A percentile compares a stretch with the other conserved stretches of the same genome.
Evolutionary conservation across 108 stramenopile species (phyloP).

Genomic region (Nitzschia sp.): DNA sequence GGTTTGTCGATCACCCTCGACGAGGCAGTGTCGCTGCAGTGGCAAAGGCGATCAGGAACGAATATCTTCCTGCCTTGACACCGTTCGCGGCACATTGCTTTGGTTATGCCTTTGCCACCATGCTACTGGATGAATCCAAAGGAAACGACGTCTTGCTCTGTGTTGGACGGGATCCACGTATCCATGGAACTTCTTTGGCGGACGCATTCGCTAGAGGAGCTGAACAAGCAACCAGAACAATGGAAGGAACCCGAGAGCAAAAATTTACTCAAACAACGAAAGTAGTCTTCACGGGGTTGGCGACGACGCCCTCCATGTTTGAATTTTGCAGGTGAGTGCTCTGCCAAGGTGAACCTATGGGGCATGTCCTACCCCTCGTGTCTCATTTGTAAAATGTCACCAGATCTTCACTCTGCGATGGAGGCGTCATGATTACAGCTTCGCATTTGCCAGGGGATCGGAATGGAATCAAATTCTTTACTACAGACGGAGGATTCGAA

Average conservation of each 20-base stretch:
- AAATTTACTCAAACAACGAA: constrained; percentile 23
- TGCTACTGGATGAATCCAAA: constrained; percentile 23
- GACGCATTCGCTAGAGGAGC: constrained; percentile 77
- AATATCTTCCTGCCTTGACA: constrained; percentile 46
- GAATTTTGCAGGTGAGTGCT: constrained; percentile 56
- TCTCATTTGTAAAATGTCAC: too few species aligned
- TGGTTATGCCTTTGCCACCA: constrained; percentile 60
- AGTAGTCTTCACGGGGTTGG: constrained; percentile 71
- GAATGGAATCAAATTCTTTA: constrained; percentile 86
- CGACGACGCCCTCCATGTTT: constrained; percentile 76
- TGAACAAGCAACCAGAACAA: constrained; percentile 40
- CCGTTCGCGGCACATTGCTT: constrained; percentile 79
- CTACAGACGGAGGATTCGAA: constrained; percentile 22
- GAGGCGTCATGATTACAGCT: constrained; percentile 82
- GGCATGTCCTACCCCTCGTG: too few species aligned
- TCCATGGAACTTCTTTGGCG: constrained; percentile 61
- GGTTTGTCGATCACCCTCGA: constrained; percentile 48
- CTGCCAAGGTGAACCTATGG: not conserved
- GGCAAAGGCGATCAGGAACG: constrained; percentile 33
- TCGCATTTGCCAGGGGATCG: constrained; percentile 78
- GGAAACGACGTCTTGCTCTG: constrained; percentile 38
- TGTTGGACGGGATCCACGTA: constrained; percentile 76
- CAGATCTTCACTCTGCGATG: constrained; percentile 60
- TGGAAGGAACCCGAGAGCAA: not conserved
- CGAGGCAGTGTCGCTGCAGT: constrained; percentile 56